Evolutionary conservation across 352 stramenopile genomes (phyloP).

Genomic region (Pythium folliculosum): DNA sequence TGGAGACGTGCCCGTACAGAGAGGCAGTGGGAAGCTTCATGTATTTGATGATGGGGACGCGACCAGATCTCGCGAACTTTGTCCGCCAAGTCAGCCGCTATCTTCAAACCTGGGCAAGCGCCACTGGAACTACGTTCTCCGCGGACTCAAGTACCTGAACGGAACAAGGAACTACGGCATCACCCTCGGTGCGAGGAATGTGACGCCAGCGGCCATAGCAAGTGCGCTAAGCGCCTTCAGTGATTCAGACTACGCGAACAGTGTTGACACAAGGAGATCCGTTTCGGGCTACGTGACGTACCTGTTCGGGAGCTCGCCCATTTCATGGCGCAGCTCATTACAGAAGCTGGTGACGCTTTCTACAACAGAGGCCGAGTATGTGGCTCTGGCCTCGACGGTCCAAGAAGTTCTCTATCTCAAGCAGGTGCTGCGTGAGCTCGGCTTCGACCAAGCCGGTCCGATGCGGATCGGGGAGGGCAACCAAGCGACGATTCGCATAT

Average conservation of each 20-base stretch:
- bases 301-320: constrained; percentile 6
- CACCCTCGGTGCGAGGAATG: too few relatives aligned
- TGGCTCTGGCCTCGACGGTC: constrained; percentile 1
- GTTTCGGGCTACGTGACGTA: constrained; percentile 12
- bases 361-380: constrained; percentile 16
- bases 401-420: too few relatives aligned
- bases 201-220: too few relatives aligned
- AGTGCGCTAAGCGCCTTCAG: too few relatives aligned
- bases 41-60: constrained; percentile 28
- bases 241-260: constrained; percentile 2
- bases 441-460: too few relatives aligned
- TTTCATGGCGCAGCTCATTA: constrained; percentile 10
- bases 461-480: too few relatives aligned
- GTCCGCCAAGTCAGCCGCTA: constrained; percentile 16
- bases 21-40: constrained; percentile 28
- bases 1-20: constrained; percentile 15
- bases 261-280: not conserved
- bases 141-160: constrained; percentile 16
- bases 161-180: constrained; percentile 8
- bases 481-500: constrained; percentile 2
- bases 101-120: not conserved
- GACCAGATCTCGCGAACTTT: constrained; percentile 17
- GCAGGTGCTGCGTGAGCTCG: too few relatives aligned
- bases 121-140: too few relatives aligned
- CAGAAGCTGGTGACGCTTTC: constrained; percentile 14